phyloP scores from a whole-genome alignment of 495 filamentous ascomycete genomes.

The Aspergillus leporis region DNA sequence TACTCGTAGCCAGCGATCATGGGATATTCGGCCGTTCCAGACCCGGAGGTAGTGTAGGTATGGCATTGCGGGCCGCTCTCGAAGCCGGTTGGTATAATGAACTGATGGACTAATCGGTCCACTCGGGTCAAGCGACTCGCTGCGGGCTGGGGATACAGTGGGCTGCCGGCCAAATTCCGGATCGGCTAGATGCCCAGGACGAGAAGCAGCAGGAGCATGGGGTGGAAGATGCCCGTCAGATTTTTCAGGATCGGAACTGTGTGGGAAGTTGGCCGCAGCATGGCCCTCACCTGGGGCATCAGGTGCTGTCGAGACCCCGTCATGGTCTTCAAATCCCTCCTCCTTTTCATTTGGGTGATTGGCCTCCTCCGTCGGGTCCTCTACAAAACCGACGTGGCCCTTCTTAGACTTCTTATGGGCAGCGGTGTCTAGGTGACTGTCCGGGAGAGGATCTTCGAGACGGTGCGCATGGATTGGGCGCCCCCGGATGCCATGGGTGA shows the following conservation, averaged over 20 bases:
- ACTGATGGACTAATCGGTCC: constrained; percentile 24
- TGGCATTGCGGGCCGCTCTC: constrained; percentile 60
- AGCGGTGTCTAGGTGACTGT: constrained; percentile 11
- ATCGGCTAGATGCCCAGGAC: constrained; percentile 16
- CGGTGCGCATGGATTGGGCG: constrained; percentile 28
- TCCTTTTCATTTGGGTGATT: constrained; percentile 16
- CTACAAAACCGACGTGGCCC: constrained; percentile 59
- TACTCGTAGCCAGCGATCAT: constrained; percentile 78
- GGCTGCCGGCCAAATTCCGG: constrained; percentile 24
- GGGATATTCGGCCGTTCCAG: constrained; percentile 73
- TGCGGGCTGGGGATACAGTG: constrained; percentile 32
- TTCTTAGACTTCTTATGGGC: constrained; percentile 30
- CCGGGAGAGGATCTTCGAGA: constrained; percentile 12
- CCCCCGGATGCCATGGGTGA: constrained; percentile 39
- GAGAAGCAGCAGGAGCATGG: constrained; percentile 10
- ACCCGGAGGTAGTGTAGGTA: constrained; percentile 70
- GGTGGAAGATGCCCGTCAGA: constrained; percentile 11
- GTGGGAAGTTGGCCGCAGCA: background rate
- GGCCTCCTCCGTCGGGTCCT: constrained; percentile 23
- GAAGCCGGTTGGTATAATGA: constrained; percentile 62
- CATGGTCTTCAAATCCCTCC: constrained; percentile 1
- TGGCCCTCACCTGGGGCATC: constrained; percentile 5
- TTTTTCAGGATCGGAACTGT: constrained; percentile 18
- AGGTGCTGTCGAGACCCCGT: background rate
- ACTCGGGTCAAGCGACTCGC: constrained; percentile 32